Evolutionary conservation across 331 rosid genomes (phyloP).

Genomic region (Cucumis variabilis): DNA sequence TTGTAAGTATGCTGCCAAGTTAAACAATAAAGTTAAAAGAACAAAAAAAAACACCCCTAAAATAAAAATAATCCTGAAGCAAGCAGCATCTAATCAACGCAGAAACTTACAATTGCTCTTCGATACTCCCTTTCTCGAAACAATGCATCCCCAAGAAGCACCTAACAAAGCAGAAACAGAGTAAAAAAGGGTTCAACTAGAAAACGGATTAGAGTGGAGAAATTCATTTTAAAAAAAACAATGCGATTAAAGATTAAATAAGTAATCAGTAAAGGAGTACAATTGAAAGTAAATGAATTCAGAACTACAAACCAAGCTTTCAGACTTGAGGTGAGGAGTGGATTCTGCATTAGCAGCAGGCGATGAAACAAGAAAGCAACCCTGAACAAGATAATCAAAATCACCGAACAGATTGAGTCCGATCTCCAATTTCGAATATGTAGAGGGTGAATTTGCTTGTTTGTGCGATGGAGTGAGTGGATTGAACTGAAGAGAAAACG

Average conservation of each 20-base stretch:
- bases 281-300: conserved; percentile 6
- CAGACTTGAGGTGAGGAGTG: conserved; percentile 79
- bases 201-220: neutral
- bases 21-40: neutral
- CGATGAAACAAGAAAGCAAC: conserved; percentile 96
- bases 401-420: neutral
- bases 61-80: conserved; percentile 1
- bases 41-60: neutral
- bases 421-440: neutral
- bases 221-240: neutral
- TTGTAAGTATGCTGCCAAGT: conserved; percentile 75
- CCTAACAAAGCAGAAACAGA: conserved; percentile 46
- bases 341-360: conserved; percentile 85
- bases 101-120: conserved; percentile 81
- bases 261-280: neutral
- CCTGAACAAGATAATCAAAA: conserved; percentile 45
- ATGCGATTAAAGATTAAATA: conserved; percentile 5
- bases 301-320: conserved; percentile 71
- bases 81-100: neutral
- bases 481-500: conserved; percentile 16
- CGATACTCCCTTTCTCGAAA: conserved; percentile 85
- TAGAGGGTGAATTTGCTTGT: conserved; percentile 23
- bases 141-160: conserved; percentile 80
- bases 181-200: neutral
- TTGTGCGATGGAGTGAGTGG: neutral